Evolutionary conservation across 768 basidiomycete species (phyloP).

Genomic region (Suillus tomentosus): DNA sequence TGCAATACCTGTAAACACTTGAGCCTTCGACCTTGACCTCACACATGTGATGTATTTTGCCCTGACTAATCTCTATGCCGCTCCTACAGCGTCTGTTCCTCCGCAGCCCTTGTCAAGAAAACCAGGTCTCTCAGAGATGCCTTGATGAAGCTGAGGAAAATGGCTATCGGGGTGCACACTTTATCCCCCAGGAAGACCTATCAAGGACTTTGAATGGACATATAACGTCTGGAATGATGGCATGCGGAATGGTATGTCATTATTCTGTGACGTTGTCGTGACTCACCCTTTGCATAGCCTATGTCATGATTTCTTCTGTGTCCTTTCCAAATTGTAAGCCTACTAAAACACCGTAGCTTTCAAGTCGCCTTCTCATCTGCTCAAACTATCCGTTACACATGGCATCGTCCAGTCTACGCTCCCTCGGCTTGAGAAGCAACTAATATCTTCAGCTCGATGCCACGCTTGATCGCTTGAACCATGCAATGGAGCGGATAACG

Average conservation of each 20-base stretch:
- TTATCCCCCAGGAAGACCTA: constrained; percentile 43
- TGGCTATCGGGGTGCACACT: constrained; percentile 88
- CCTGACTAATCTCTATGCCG: too few species aligned
- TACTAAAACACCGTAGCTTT: constrained; percentile 56
- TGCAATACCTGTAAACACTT: too few species aligned
- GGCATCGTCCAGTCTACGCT: constrained; percentile 94
- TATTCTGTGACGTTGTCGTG: constrained; percentile 46
- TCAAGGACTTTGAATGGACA: constrained; percentile 53
- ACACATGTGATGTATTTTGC: too few species aligned
- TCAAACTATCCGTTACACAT: constrained; percentile 91
- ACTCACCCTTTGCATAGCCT: constrained; percentile 76
- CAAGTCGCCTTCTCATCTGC: constrained; percentile 87
- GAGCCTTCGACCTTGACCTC: too few species aligned
- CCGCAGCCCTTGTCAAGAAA: constrained; percentile 53
- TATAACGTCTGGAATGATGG: constrained; percentile 46
- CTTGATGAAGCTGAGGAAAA: constrained; percentile 89
- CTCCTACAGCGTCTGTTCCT: constrained; percentile 71
- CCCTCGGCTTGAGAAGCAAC: too few species aligned
- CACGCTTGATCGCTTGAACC: constrained; percentile 89
- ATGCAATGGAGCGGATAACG: constrained; percentile 89
- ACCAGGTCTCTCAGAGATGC: constrained; percentile 63
- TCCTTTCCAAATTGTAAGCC: constrained; percentile 30
- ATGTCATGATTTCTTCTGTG: constrained; percentile 96
- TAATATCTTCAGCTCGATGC: constrained; percentile 76
- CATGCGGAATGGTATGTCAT: constrained; percentile 50